Conservation (phyloP, 2,329 filamentous ascomycete genomes). For the Exophiala dermatitidis region DNA sequence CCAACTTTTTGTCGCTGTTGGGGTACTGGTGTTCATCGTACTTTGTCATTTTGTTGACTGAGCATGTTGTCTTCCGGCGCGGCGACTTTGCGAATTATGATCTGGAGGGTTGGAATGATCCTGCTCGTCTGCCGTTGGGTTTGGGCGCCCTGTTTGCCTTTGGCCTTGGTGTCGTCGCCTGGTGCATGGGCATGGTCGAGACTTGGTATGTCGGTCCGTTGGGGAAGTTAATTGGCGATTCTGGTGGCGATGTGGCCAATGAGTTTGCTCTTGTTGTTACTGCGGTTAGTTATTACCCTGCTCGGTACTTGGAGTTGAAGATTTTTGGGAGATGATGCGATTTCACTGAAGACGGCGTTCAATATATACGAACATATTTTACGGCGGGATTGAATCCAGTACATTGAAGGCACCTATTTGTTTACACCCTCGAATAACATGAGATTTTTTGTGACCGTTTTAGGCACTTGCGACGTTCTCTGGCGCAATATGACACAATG, state of each 20-base stretch:
- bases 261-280: conserved; percentile 48
- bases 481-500: no score
- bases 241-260: conserved; percentile 47
- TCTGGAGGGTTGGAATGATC: conserved; percentile 45
- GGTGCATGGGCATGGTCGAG: conserved; percentile 53
- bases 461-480: no score
- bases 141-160: conserved; percentile 42
- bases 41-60: conserved; percentile 43
- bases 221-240: conserved; percentile 39
- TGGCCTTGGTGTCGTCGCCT: conserved; percentile 41
- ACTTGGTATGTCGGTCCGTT: conserved; percentile 46
- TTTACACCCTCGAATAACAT: no score
- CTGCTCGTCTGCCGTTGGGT: conserved; percentile 39
- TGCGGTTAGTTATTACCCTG: conserved; percentile 41
- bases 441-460: no score
- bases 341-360: no score
- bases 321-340: conserved; percentile 14
- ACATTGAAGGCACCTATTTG: no score
- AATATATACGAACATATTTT: no score
- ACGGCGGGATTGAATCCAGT: no score
- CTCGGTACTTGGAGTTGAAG: conserved; percentile 42
- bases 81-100: conserved; percentile 41
- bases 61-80: conserved; percentile 45
- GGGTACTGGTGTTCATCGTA: conserved; percentile 48
- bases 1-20: conserved; percentile 44